These are phyloP conservation scores for Letharia lupina DNA, from an alignment of 495 filamentous ascomycete genomes.

Conservation along the genomic window DNA sequence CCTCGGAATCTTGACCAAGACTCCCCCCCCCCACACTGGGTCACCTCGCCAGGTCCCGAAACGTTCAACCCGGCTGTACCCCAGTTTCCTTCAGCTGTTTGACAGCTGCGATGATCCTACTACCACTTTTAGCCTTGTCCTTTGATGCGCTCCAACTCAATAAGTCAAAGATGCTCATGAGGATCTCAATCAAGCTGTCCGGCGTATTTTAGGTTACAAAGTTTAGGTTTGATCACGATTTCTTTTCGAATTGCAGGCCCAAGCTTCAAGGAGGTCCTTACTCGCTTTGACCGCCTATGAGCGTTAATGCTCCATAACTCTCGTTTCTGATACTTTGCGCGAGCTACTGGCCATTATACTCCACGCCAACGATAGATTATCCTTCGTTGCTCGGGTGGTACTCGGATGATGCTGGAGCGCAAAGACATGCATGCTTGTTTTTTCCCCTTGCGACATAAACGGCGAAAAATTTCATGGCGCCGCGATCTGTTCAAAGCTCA, in stretches of 20 bases:
- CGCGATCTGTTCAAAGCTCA: constrained; percentile 10
- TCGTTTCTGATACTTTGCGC: constrained; percentile 20
- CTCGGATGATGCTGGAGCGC: constrained; percentile 24
- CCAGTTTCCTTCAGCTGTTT: constrained; percentile 11
- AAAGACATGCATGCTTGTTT: constrained; percentile 20
- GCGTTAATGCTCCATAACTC: constrained; percentile 15
- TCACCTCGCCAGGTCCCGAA: constrained; percentile 10
- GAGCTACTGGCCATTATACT: constrained; percentile 22
- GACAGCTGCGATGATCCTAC: constrained; percentile 15
- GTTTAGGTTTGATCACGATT: constrained; percentile 17
- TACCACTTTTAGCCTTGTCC: constrained; percentile 7
- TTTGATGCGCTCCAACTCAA: constrained; percentile 11
- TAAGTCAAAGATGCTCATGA: not conserved
- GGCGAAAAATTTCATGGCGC: constrained; percentile 17
- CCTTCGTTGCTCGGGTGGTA: constrained; percentile 17
- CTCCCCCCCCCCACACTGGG: constrained; percentile 1
- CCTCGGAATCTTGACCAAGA: not conserved
- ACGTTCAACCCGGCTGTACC: constrained; percentile 6
- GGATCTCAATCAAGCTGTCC: constrained; percentile 13
- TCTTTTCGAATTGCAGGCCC: constrained; percentile 10
- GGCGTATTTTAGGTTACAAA: constrained; percentile 13
- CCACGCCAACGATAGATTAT: constrained; percentile 21
- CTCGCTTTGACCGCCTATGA: constrained; percentile 27
- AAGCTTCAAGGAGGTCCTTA: constrained; percentile 20
- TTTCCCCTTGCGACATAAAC: constrained; percentile 19